Evolutionary conservation across 176 grass and related monocot genomes (phyloP).

Genomic region (Chloris gayana): DNA sequence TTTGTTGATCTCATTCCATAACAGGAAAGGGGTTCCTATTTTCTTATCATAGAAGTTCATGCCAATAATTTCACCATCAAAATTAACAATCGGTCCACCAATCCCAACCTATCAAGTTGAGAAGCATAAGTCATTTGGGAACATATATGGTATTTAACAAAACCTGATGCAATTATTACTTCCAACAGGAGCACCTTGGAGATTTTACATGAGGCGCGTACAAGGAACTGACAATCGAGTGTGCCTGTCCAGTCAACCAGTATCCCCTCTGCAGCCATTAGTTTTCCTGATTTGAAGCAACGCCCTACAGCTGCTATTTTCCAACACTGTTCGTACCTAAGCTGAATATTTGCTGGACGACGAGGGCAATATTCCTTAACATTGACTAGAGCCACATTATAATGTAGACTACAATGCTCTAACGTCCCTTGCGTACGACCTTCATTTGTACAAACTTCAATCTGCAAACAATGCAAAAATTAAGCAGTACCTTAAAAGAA

Average conservation of each 20-base stretch:
- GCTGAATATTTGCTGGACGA: background rate
- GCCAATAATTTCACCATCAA: slow-evolving; percentile 11
- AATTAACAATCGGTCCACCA: slow-evolving; percentile 20
- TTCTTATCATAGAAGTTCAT: slow-evolving; percentile 33
- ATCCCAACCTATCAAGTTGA: slow-evolving; percentile 33
- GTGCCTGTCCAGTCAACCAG: background rate
- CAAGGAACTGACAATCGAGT: background rate
- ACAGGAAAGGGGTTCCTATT: slow-evolving; percentile 17
- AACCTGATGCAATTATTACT: background rate
- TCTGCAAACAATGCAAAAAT: background rate
- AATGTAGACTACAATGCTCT: slow-evolving; percentile 14
- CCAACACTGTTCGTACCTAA: too few relatives aligned
- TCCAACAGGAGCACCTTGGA: background rate
- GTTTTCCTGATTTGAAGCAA: background rate
- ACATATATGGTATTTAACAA: background rate
- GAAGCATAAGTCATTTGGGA: background rate
- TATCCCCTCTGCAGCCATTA: background rate
- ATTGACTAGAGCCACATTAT: slow-evolving; percentile 23
- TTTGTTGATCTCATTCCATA: background rate
- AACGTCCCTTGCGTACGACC: background rate
- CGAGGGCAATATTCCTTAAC: background rate
- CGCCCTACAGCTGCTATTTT: background rate
- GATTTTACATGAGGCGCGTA: background rate
- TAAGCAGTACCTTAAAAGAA: background rate
- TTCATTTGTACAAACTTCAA: background rate